These are phyloP conservation scores for Auriscalpium vulgare DNA, from an alignment of 768 basidiomycete genomes.

Conservation along the genomic window DNA sequence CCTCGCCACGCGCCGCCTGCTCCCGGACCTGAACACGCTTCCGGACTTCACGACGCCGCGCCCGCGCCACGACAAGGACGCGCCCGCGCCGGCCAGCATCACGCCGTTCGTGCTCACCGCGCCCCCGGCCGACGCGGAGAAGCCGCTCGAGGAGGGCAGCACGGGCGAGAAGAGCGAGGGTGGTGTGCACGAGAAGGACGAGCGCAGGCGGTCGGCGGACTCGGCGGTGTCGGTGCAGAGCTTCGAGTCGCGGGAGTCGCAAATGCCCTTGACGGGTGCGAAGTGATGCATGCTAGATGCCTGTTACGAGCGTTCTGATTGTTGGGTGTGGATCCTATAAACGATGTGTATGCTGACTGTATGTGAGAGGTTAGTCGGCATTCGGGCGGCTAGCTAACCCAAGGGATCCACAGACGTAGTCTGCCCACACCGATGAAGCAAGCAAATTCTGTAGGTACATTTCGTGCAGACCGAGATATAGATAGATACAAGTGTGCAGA, in stretches of 20 bases:
- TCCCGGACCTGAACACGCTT: conserved; percentile 20
- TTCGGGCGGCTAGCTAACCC: too few species aligned
- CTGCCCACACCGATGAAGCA: too few species aligned
- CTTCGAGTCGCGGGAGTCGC: neutral
- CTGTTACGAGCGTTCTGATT: too few species aligned
- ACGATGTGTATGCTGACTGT: too few species aligned
- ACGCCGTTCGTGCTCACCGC: conserved; percentile 23
- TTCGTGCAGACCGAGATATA: too few species aligned
- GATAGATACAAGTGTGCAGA: too few species aligned
- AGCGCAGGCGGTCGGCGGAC: neutral
- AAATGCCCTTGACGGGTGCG: too few species aligned
- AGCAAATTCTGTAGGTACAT: too few species aligned
- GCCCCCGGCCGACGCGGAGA: neutral
- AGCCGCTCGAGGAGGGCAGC: neutral
- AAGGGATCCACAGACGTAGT: too few species aligned
- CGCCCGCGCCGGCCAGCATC: conserved; percentile 19
- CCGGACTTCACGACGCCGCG: conserved; percentile 21
- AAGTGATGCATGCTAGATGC: too few species aligned
- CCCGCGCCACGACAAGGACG: conserved; percentile 17
- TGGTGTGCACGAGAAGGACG: neutral
- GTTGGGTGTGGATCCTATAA: too few species aligned
- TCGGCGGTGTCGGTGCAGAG: neutral
- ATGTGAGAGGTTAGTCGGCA: too few species aligned
- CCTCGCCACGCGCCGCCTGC: conserved; percentile 21
- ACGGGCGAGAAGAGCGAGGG: neutral